Conservation (phyloP, 805 yeast genomes). For the Candida bentonensis region DNA sequence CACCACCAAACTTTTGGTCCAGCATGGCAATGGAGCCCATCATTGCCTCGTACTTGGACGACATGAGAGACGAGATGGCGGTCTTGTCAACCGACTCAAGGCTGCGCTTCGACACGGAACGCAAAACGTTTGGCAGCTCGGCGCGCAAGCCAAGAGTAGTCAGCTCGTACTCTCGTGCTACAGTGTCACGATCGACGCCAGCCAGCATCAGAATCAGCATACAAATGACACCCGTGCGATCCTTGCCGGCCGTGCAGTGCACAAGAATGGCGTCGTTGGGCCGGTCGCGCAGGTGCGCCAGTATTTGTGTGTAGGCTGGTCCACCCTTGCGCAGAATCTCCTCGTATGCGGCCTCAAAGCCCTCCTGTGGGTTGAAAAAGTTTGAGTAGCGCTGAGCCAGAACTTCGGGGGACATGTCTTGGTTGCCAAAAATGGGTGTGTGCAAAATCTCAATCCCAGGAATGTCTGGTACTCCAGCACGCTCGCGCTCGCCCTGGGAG, state of each 20-base stretch:
- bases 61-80: slow-evolving; percentile 25
- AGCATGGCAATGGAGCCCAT: slow-evolving; percentile 41
- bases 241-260: slow-evolving; percentile 83
- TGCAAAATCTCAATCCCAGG: slow-evolving; percentile 36
- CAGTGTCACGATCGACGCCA: slow-evolving; percentile 51
- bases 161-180: slow-evolving; percentile 66
- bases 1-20: slow-evolving; percentile 38
- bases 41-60: slow-evolving; percentile 61
- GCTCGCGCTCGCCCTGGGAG: slow-evolving; percentile 35
- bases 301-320: slow-evolving; percentile 33
- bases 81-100: background rate
- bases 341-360: slow-evolving; percentile 49
- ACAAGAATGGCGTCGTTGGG: slow-evolving; percentile 40
- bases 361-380: slow-evolving; percentile 43
- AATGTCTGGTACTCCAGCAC: slow-evolving; percentile 30
- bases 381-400: slow-evolving; percentile 41
- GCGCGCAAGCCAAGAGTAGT: slow-evolving; percentile 39
- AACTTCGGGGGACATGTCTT: slow-evolving; percentile 51
- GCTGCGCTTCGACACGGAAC: background rate
- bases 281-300: slow-evolving; percentile 40
- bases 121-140: background rate
- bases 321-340: slow-evolving; percentile 40
- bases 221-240: slow-evolving; percentile 63
- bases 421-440: slow-evolving; percentile 40
- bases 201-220: slow-evolving; percentile 50